These are phyloP conservation scores for Neurospora sp. DNA, from an alignment of 495 filamentous ascomycete species.

Conservation along the genomic window DNA sequence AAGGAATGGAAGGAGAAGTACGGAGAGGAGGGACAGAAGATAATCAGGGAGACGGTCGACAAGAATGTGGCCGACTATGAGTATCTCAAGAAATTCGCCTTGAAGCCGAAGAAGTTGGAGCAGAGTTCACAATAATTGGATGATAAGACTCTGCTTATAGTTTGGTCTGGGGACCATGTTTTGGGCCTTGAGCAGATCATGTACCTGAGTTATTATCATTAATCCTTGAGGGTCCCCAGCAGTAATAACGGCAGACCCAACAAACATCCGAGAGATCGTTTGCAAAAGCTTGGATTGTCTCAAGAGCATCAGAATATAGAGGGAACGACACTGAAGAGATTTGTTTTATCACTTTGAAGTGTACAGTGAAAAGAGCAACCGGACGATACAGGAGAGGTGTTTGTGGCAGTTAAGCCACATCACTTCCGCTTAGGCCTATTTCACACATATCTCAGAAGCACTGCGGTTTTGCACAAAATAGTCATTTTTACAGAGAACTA, in stretches of 20 bases:
- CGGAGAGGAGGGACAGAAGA: slow-evolving; percentile 62
- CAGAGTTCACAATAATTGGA: neutral
- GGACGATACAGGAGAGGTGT: neutral
- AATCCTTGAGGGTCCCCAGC: neutral
- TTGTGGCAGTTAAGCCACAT: neutral
- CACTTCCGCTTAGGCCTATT: neutral
- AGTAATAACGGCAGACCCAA: neutral
- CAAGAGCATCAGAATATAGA: neutral
- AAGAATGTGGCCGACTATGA: slow-evolving; percentile 78
- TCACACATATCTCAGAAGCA: neutral
- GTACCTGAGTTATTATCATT: neutral
- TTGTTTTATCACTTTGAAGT: neutral
- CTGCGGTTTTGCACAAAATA: neutral
- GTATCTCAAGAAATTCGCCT: slow-evolving; percentile 81
- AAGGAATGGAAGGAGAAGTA: slow-evolving; percentile 74
- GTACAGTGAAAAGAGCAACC: neutral
- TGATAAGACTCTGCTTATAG: neutral
- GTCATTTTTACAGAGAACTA: neutral
- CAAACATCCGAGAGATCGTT: neutral
- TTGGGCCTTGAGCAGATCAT: neutral
- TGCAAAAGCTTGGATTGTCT: neutral
- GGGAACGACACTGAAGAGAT: neutral
- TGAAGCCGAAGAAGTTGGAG: slow-evolving; percentile 23
- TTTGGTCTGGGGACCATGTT: neutral
- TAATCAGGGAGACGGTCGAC: slow-evolving; percentile 68